Percentiles rank a stretch among this genome's conserved stretches.
Evolutionary conservation across 208 protist genomes (phyloP).

Genomic region (Leishmania braziliensis): DNA sequence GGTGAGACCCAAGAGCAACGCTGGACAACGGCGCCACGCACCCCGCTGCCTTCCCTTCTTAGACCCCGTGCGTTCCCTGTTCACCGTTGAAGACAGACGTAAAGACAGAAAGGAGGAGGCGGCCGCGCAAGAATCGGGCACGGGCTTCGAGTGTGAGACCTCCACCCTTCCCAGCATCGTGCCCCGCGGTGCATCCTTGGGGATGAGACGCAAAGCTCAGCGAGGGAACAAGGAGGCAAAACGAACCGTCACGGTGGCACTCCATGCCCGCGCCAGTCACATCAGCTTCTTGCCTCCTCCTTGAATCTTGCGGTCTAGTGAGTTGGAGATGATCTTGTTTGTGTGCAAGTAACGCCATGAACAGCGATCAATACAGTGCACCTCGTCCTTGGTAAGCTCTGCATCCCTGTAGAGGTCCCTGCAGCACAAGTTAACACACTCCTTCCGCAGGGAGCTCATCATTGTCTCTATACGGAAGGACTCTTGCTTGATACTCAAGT

Average conservation of each 20-base stretch:
- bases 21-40: background rate
- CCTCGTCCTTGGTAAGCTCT: conserved; percentile 77
- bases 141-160: background rate
- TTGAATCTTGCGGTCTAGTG: conserved; percentile 47
- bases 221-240: background rate
- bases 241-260: too few relatives aligned
- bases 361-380: conserved; percentile 86
- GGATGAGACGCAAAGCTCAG: background rate
- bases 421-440: conserved; percentile 88
- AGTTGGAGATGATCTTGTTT: conserved; percentile 60
- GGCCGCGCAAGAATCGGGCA: background rate
- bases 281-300: conserved; percentile 32
- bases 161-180: background rate
- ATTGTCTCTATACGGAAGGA: conserved; percentile 87
- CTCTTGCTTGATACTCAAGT: conserved; percentile 82
- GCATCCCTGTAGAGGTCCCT: conserved; percentile 51
- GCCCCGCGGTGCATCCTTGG: background rate
- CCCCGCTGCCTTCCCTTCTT: background rate
- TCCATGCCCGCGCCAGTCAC: background rate
- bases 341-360: conserved; percentile 81
- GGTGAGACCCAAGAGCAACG: background rate
- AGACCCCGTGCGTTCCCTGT: too few relatives aligned
- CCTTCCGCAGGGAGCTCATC: conserved; percentile 72
- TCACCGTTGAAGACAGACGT: background rate
- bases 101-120: background rate